Conservation (phyloP, 176 grass and related monocot genomes). For the Oryza punctata region DNA sequence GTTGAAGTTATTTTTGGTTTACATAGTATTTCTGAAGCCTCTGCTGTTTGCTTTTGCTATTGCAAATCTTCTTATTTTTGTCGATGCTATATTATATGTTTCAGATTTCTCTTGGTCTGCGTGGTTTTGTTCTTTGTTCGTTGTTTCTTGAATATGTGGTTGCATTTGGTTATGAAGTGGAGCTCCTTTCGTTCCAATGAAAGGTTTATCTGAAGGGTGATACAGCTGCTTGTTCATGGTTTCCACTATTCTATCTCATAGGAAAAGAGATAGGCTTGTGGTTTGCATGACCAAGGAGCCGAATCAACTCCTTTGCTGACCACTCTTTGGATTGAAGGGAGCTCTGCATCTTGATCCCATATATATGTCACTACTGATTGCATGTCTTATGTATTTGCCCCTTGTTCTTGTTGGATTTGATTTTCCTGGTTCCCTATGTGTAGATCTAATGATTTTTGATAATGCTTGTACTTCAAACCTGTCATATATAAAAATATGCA, state of each 20-base stretch:
- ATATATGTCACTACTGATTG: neutral
- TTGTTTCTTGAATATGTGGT: neutral
- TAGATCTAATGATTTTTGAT: neutral
- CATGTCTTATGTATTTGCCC: too few relatives aligned
- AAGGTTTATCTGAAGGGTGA: conserved; percentile 47
- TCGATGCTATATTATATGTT: neutral
- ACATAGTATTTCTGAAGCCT: neutral
- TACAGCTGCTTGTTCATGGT: conserved; percentile 85
- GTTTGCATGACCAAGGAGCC: conserved; percentile 85
- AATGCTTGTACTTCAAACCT: neutral
- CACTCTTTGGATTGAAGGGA: conserved; percentile 97
- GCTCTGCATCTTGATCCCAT: conserved; percentile 61
- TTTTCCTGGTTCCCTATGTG: neutral
- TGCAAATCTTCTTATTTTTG: neutral
- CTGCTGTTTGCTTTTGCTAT: neutral
- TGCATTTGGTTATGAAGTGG: conserved; percentile 37
- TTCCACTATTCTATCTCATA: conserved; percentile 71
- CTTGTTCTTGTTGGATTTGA: neutral
- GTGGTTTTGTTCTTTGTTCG: neutral
- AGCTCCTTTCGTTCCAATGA: conserved; percentile 65
- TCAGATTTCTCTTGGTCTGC: neutral
- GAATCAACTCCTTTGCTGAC: conserved; percentile 46
- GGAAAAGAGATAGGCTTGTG: conserved; percentile 61
- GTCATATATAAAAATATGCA: neutral
- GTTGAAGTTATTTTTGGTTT: neutral